Base-by-base conservation (phyloP, 306 rosid genomes). In the Vigna unguiculata region DNA sequence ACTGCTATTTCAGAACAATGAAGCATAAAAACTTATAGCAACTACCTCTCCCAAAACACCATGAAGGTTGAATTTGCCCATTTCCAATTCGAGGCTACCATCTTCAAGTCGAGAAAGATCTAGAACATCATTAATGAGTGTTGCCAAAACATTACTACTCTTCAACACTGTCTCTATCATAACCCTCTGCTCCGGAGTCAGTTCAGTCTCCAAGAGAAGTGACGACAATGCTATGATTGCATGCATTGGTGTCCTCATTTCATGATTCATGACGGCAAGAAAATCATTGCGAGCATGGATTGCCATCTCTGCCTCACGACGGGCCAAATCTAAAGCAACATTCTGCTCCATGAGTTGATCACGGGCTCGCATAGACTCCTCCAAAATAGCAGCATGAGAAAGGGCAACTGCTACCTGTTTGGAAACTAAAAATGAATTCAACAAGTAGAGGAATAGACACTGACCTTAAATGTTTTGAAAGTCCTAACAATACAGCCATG, bases 191-290 rank as follows among this genome's bases (percentile, higher is more conserved):
- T 93, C 97, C 16, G 93, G 93, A 70, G 85, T 88, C 73, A 93
- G 83, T 34, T 93, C 96, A 0, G 94, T 90, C 86, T 93, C 98
- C 68, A 91, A 83, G 22, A 93, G 96, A 68, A 93, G 93, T 32
- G 98, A 94, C 2, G 97, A 87, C 81, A 92, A 55, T n/a, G 97
- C 93, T 61, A 93, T 86, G 69, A 90, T 84, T 73, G 98, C 96
- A 48, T 91, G 90, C 98, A 93, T 91, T 21, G 98, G 98, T 2
- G 94, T 93, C 85, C 97, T 88, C 98, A 93, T 93, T 89, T 91
- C 98, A 86, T 93, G 91, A 80, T 91, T 93, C 98, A 93, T 89
- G 86, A 93, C 97, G 49, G 96, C 83, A 63, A 91, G 93, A 86
- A 94, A 94, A 82, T 91, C 97, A 59, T 90, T 87, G 71, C 97